Percentiles rank a stretch among this genome's conserved stretches.
These are phyloP conservation scores for Microthyrium microscopicum DNA, from an alignment of 2,329 filamentous ascomycete species.

Conservation along the genomic window DNA sequence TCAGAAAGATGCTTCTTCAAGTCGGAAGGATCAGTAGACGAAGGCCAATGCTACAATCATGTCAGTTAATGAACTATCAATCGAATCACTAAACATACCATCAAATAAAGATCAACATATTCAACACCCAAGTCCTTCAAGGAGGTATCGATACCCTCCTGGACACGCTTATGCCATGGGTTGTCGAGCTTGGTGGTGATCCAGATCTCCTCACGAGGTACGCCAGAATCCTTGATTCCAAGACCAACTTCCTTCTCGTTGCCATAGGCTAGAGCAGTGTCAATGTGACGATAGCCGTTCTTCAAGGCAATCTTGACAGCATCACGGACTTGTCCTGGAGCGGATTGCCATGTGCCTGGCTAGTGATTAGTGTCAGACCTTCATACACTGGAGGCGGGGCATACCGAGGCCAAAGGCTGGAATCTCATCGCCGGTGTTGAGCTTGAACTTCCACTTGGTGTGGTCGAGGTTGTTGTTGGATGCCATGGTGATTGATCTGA, in stretches of 20 bases:
- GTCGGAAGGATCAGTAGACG: constrained; percentile 43
- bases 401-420: constrained; percentile 51
- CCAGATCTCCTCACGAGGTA: constrained; percentile 52
- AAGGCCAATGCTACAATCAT: constrained; percentile 39
- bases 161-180: constrained; percentile 56
- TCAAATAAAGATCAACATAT: constrained; percentile 54
- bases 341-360: constrained; percentile 55
- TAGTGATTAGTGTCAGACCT: not conserved
- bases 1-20: constrained; percentile 52
- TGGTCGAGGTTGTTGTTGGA: constrained; percentile 14
- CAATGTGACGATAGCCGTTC: constrained; percentile 58
- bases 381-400: constrained; percentile 1
- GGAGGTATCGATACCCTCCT: constrained; percentile 42
- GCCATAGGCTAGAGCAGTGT: constrained; percentile 61
- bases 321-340: constrained; percentile 48
- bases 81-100: constrained; percentile 27
- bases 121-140: constrained; percentile 46
- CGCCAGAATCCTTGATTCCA: constrained; percentile 49
- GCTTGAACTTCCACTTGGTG: constrained; percentile 30
- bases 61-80: no score
- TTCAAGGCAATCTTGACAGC: constrained; percentile 56
- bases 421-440: constrained; percentile 59
- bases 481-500: constrained; percentile 11
- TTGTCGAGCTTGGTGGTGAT: constrained; percentile 75
- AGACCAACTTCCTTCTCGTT: constrained; percentile 61